Percentiles rank a stretch among this genome's conserved stretches.
Evolutionary conservation across 2,329 filamentous ascomycete genomes (phyloP).

Genomic region (Alternaria conjuncta): DNA sequence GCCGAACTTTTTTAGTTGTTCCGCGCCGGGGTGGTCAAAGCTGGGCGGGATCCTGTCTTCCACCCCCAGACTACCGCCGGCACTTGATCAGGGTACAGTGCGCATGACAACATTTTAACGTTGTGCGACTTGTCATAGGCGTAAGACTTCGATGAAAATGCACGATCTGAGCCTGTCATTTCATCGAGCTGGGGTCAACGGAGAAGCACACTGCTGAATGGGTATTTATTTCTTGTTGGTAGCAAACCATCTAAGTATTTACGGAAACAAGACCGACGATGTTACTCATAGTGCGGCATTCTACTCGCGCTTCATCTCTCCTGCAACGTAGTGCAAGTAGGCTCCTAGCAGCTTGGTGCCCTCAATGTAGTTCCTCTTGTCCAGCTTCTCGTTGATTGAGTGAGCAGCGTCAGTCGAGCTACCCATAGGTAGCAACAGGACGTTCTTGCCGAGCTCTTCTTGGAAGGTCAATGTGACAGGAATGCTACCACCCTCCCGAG

Average conservation of each 20-base stretch:
- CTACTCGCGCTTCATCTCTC: conserved; percentile 69
- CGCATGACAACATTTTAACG: background rate
- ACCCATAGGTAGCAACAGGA: conserved; percentile 93
- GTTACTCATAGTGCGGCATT: background rate
- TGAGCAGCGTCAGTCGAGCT: conserved; percentile 96
- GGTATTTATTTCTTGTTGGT: conserved; percentile 15
- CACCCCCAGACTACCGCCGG: background rate
- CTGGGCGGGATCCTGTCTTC: conserved; percentile 7
- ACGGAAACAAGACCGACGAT: background rate
- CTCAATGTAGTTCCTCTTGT: conserved; percentile 97
- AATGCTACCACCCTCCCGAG: conserved; percentile 94
- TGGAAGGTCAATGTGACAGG: conserved; percentile 97
- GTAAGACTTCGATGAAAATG: background rate
- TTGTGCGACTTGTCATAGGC: background rate
- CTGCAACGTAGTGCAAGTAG: conserved; percentile 94
- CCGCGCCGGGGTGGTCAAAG: conserved; percentile 24
- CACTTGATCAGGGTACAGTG: background rate
- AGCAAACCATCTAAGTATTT: background rate
- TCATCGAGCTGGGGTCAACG: background rate
- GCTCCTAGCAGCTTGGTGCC: conserved; percentile 94
- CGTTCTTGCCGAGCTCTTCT: conserved; percentile 97
- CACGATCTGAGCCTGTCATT: background rate
- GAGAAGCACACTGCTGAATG: background rate
- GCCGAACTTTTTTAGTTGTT: conserved; percentile 38
- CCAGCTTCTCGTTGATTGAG: conserved; percentile 98